Base-by-base conservation (phyloP, 2,329 filamentous ascomycete species). In the Domatiomyces globalis region DNA sequence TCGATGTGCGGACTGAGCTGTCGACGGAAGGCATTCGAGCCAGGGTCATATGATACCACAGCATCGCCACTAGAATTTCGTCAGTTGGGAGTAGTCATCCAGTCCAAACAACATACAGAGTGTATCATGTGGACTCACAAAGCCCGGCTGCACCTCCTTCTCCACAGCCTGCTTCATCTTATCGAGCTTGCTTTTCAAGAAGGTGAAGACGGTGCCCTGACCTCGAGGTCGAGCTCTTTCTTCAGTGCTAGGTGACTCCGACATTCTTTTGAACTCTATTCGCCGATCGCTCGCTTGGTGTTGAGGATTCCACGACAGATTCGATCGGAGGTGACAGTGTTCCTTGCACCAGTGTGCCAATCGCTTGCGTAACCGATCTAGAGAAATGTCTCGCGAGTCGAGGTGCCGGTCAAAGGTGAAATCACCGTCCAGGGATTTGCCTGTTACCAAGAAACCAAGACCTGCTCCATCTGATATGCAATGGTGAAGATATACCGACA, bases 21-120 rank as follows among this genome's bases (percentile, higher is more conserved):
- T 65, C 57, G 2, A 70, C 55, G 36, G 55, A 63, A 20, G 53
- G 64, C 39, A 60, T 59, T 52, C 64, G 64, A 51, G 50, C 65
- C 55, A 65, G 57, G 49, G 56, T 56, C 58, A 61, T 60, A 36
- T 53, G 48, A 25, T 58, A 65, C 68, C 67, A 70, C 50, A 70
- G 61, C 7, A 69, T 55, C 1, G 67, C 66, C 12, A 66, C 45
- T 47, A 29, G 4, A 33, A 22, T 47, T 12, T 8, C 48, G 7
- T 39, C 20, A 47, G 45, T 47, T 6, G 19, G 45, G 9, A 4
- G 22, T 25, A 25, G 6, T 25, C 22, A 25, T 25, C 22, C 22
- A 9, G 19, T 12, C 4, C 9, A 18, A 33, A 12, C 12, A 9
- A 47, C 45, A 33, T 27, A 47, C 45, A 51, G 19, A 58, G 52